phyloP scores from a whole-genome alignment of 2,329 filamentous ascomycete species.

The Endothia cerciana region DNA sequence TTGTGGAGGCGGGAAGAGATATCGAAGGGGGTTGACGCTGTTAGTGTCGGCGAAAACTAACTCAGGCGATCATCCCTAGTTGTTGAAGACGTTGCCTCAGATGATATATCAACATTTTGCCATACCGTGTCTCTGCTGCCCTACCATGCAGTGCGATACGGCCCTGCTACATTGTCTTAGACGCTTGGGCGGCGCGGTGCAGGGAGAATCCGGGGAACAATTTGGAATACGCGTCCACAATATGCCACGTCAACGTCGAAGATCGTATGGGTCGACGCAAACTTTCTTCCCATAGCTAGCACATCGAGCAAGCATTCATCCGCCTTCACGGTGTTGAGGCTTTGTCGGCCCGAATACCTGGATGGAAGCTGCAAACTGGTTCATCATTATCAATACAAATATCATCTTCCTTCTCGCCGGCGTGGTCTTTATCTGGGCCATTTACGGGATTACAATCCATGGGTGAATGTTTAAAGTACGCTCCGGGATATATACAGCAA shows the following conservation, averaged over 20 bases:
- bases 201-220: background rate
- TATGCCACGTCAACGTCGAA: background rate
- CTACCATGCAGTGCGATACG: too few species aligned
- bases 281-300: background rate
- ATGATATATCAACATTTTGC: too few species aligned
- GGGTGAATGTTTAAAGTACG: background rate
- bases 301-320: constrained; percentile 7
- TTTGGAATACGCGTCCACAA: background rate
- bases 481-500: background rate
- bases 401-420: background rate
- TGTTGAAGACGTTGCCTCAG: too few species aligned
- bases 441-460: background rate
- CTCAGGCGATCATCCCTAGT: too few species aligned
- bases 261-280: background rate
- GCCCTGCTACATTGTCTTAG: too few species aligned
- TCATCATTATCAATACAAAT: constrained; percentile 1
- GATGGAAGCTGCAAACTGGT: background rate
- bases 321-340: background rate
- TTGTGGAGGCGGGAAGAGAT: background rate
- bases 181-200: background rate
- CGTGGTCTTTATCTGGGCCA: background rate
- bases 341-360: background rate
- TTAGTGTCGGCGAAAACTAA: too few species aligned
- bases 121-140: too few species aligned
- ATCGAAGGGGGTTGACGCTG: background rate